Percentiles rank a stretch among this genome's conserved stretches.
Evolutionary conservation across 2,329 filamentous ascomycete genomes (phyloP).

Genomic region (Pezizomycotina sp.): DNA sequence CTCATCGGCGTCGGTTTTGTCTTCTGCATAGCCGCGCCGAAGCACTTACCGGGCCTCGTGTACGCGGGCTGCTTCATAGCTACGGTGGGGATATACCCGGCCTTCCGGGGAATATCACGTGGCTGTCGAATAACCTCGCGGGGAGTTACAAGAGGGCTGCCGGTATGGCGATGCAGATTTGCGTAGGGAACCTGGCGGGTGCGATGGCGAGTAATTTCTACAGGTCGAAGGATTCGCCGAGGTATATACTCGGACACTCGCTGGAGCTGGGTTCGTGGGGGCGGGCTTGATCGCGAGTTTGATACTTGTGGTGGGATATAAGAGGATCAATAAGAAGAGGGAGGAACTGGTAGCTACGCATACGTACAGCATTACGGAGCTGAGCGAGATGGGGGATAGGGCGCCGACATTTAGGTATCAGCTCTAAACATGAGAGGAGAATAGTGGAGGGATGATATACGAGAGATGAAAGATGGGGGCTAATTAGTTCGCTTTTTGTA

Average conservation of each 20-base stretch:
- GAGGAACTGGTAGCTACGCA: too few species aligned
- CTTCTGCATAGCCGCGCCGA: conserved; percentile 31
- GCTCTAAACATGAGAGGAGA: too few species aligned
- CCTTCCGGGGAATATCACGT: conserved; percentile 34
- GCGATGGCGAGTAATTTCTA: conserved; percentile 44
- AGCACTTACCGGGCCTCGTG: conserved; percentile 30
- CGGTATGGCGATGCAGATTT: conserved; percentile 34
- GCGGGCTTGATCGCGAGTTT: conserved; percentile 34
- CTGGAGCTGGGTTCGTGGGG: conserved; percentile 37
- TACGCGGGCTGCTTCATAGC: conserved; percentile 34
- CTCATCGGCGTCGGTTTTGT: conserved; percentile 30
- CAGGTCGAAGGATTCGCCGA: conserved; percentile 34
- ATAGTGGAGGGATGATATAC: too few species aligned
- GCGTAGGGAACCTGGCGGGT: conserved; percentile 30
- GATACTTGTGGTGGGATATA: conserved; percentile 37
- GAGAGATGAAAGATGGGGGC: too few species aligned
- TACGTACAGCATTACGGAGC: too few species aligned
- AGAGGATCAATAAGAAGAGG: conserved; percentile 42
- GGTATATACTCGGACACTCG: conserved; percentile 37
- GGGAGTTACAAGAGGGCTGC: conserved; percentile 33
- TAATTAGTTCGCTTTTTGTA: too few species aligned
- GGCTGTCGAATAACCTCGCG: conserved; percentile 33
- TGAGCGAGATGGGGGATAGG: too few species aligned
- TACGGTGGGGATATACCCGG: conserved; percentile 33
- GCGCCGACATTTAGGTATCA: too few species aligned